Percentiles rank a stretch among this genome's conserved stretches.
These are phyloP conservation scores for Lactifluus volemus DNA, from an alignment of 768 basidiomycete species.

Conservation along the genomic window DNA sequence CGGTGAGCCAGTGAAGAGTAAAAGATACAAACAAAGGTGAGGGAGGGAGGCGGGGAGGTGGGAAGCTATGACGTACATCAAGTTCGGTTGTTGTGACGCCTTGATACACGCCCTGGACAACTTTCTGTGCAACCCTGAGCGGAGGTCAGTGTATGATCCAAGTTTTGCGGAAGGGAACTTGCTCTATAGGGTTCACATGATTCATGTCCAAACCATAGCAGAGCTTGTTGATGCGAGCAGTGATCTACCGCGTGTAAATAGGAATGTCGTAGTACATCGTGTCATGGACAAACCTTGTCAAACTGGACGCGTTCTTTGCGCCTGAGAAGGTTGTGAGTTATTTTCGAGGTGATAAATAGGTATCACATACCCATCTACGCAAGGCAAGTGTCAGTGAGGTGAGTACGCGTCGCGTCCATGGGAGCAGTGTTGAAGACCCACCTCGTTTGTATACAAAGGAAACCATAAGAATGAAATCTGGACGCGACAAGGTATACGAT, in stretches of 20 bases:
- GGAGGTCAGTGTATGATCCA: background rate
- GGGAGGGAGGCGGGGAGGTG: too few relatives aligned
- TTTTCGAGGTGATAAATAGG: constrained; percentile 22
- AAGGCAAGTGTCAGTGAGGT: constrained; percentile 8
- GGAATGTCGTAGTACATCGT: background rate
- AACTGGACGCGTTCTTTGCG: constrained; percentile 91
- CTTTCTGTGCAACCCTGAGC: constrained; percentile 78
- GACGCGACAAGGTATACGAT: background rate
- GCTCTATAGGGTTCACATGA: constrained; percentile 92
- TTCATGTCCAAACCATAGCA: constrained; percentile 94
- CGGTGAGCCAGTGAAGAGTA: background rate
- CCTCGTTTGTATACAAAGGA: constrained; percentile 54
- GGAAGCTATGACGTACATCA: constrained; percentile 51
- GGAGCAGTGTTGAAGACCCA: constrained; percentile 24
- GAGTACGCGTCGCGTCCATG: background rate
- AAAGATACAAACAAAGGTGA: too few relatives aligned
- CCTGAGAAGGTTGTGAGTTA: constrained; percentile 28
- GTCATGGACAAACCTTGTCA: constrained; percentile 58
- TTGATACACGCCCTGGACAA: constrained; percentile 86
- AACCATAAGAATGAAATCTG: constrained; percentile 1
- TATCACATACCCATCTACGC: constrained; percentile 42
- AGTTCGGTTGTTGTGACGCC: constrained; percentile 97
- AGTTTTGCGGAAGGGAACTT: constrained; percentile 23
- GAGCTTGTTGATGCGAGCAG: constrained; percentile 77
- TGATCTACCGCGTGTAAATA: constrained; percentile 47